These are phyloP conservation scores for Amanita exitialis DNA, from an alignment of 768 basidiomycete species.

Conservation along the genomic window DNA sequence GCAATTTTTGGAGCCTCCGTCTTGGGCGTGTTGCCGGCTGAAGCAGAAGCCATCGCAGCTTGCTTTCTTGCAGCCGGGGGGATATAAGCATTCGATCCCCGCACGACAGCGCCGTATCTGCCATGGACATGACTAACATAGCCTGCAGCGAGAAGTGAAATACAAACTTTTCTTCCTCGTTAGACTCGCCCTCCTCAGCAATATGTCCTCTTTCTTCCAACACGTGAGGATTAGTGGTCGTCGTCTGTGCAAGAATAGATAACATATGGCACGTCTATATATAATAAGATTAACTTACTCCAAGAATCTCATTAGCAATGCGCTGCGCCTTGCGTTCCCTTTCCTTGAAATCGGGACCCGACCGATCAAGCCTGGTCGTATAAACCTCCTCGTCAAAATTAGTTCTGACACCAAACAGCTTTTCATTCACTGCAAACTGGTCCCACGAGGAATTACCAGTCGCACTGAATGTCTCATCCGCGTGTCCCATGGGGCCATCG, in stretches of 20 bases:
- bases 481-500: constrained; percentile 22
- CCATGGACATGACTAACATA: constrained; percentile 14
- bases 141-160: constrained; percentile 9
- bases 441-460: constrained; percentile 58
- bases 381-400: constrained; percentile 91
- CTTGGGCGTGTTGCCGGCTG: constrained; percentile 12
- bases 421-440: constrained; percentile 90
- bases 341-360: constrained; percentile 78
- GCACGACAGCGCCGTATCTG: constrained; percentile 90
- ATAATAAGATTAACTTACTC: constrained; percentile 36
- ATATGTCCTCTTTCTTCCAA: constrained; percentile 74
- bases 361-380: constrained; percentile 87
- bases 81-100: constrained; percentile 83
- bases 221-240: constrained; percentile 71
- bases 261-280: not conserved
- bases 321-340: constrained; percentile 79
- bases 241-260: constrained; percentile 28
- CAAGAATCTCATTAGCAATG: constrained; percentile 86
- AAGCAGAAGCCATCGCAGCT: constrained; percentile 18
- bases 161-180: constrained; percentile 94
- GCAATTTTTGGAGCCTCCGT: constrained; percentile 47
- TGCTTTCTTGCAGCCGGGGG: constrained; percentile 80
- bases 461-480: constrained; percentile 68
- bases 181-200: constrained; percentile 62
- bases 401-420: constrained; percentile 85